Percentiles rank a stretch among this genome's conserved stretches.
Evolutionary conservation across 805 yeast species (phyloP).

Genomic region (Saccharomycopsis babjevae): DNA sequence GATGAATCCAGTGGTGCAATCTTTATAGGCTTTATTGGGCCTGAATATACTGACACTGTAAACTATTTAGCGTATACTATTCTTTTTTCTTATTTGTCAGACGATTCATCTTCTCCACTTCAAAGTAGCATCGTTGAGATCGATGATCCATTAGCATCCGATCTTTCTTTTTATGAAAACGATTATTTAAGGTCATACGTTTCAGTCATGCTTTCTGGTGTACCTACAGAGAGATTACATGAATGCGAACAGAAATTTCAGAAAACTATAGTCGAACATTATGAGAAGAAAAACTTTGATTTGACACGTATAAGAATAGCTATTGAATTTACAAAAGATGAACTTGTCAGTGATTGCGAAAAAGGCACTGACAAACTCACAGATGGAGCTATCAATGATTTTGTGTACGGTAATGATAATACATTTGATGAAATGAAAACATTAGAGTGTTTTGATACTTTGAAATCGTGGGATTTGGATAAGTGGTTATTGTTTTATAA

Average conservation of each 20-base stretch:
- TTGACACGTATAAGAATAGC: slow-evolving; percentile 55
- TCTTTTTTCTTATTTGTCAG: slow-evolving; percentile 64
- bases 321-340: slow-evolving; percentile 53
- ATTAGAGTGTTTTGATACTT: slow-evolving; percentile 48
- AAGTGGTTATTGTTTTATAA: slow-evolving; percentile 57
- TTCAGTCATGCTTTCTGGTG: slow-evolving; percentile 46
- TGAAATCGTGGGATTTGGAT: slow-evolving; percentile 49
- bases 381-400: slow-evolving; percentile 63
- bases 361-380: slow-evolving; percentile 52
- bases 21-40: slow-evolving; percentile 73
- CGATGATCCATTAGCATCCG: slow-evolving; percentile 71
- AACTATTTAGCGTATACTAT: slow-evolving; percentile 61
- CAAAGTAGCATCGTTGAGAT: slow-evolving; percentile 66
- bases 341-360: slow-evolving; percentile 51
- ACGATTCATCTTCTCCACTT: slow-evolving; percentile 67
- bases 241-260: slow-evolving; percentile 45
- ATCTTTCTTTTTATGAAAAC: slow-evolving; percentile 59
- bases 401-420: slow-evolving; percentile 68
- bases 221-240: slow-evolving; percentile 55
- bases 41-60: slow-evolving; percentile 41
- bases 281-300: slow-evolving; percentile 43
- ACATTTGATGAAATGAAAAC: slow-evolving; percentile 46
- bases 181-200: slow-evolving; percentile 59
- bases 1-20: slow-evolving; percentile 81
- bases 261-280: slow-evolving; percentile 43